Evolutionary conservation across 1,284 basidiomycete species (phyloP).

Genomic region (Rhodotorula sp.): DNA sequence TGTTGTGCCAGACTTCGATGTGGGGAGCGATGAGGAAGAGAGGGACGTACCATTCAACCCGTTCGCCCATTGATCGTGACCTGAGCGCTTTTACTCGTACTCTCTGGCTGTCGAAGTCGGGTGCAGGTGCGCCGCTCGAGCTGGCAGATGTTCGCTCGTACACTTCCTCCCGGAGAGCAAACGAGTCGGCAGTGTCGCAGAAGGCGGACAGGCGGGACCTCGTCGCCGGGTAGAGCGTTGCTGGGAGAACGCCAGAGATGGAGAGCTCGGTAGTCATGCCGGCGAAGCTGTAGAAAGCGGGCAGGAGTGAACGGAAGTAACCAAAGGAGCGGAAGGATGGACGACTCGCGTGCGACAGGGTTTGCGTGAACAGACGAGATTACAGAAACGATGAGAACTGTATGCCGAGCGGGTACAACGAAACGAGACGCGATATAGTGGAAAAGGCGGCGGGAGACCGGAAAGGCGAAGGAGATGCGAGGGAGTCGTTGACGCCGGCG

Average conservation of each 20-base stretch:
- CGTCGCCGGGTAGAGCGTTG: background rate
- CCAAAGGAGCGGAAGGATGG: no score
- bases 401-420: background rate
- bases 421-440: background rate
- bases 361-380: background rate
- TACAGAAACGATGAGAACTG: background rate
- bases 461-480: background rate
- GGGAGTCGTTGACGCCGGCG: no score
- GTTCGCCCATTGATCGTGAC: background rate
- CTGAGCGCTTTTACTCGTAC: constrained; percentile 14
- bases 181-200: constrained; percentile 10
- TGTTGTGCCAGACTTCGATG: background rate
- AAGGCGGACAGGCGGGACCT: constrained; percentile 11
- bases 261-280: constrained; percentile 33
- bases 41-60: constrained; percentile 11
- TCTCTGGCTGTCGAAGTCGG: background rate
- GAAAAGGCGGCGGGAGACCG: background rate
- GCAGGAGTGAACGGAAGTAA: background rate
- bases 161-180: constrained; percentile 10
- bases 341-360: background rate
- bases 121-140: background rate
- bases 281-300: background rate
- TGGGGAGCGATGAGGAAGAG: background rate
- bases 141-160: background rate
- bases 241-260: constrained; percentile 17